Evolutionary conservation across 805 yeast genomes (phyloP).

Genomic region (Candida suzukii): DNA sequence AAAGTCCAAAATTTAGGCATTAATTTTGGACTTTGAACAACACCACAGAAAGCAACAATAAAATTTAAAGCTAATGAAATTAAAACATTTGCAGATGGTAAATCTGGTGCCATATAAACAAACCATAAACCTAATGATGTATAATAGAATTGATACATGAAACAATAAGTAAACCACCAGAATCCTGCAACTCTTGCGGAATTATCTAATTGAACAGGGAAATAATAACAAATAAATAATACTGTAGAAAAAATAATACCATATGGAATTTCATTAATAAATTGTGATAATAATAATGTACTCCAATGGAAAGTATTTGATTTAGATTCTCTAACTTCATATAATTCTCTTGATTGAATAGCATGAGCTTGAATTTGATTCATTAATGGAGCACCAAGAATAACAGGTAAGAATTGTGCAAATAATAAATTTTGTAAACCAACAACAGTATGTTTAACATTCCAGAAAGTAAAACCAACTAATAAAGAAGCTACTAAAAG

Average conservation of each 20-base stretch:
- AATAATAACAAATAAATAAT: constrained; percentile 33
- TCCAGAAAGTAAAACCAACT: constrained; percentile 54
- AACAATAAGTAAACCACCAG: constrained; percentile 28
- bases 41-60: constrained; percentile 62
- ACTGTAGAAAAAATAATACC: constrained; percentile 41
- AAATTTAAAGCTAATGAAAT: constrained; percentile 49
- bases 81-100: constrained; percentile 60
- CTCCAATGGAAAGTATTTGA: constrained; percentile 75
- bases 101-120: constrained; percentile 55
- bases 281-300: constrained; percentile 45
- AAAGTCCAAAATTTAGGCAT: constrained; percentile 84
- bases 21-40: constrained; percentile 45
- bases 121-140: constrained; percentile 46
- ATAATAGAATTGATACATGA: constrained; percentile 38
- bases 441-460: constrained; percentile 40
- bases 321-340: constrained; percentile 62
- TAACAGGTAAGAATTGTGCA: constrained; percentile 46
- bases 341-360: constrained; percentile 50
- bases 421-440: constrained; percentile 58
- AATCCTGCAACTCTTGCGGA: constrained; percentile 38
- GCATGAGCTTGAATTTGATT: constrained; percentile 61
- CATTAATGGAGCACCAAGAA: constrained; percentile 49
- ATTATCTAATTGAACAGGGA: constrained; percentile 28
- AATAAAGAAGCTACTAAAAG: constrained; percentile 33
- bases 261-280: constrained; percentile 55